Base-by-base conservation (phyloP, 1,284 basidiomycete genomes). In the Malassezia yamatoensis region DNA sequence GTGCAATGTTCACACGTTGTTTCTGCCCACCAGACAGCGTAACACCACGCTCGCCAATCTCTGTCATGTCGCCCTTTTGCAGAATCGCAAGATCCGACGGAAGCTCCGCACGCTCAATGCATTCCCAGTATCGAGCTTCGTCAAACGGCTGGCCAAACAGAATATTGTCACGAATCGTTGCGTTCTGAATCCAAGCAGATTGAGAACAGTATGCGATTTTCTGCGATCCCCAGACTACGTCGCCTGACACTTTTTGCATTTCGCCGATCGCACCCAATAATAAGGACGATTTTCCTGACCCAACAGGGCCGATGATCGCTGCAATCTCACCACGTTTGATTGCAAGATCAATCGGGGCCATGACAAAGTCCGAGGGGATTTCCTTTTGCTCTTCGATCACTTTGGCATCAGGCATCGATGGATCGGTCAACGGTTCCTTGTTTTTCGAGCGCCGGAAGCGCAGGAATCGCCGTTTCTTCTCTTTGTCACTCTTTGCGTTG, bases 161-260 rank as follows among this genome's bases (percentile, higher is more conserved):
- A 24, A 75, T 67, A 54, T 75, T 74, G 64, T 82, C 62, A 50
- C 85, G 83, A 61, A 89, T 64, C 3, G 84, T 82, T 0, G 84
- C 83, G 67, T 87, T 88, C 72, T 90, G 88, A 51, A 93, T 90
- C 88, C 89, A 93, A 1, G 88, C 85, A 21, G 79, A 83, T 73
- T 90, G 88, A 3, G 87, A 82, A 70, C 86, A 89, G 76, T 90
- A 91, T 0, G 82, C 84, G 1, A 90, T 63, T 29, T 62, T 58
- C 43, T 64, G 51, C 24, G 62, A 60, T n/a, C 68, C 66, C 70
- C 69, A 74, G 11, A 58, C 63, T 10, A 74, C 61, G 3, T 60
- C 52, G 11, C 72, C 72, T 2, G 35, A 18, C 9, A 55, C 61
- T 54, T 62, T 54, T 12, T 61, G 60, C 67, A 74, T 73, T 62